Conservation (phyloP, 768 basidiomycete genomes). For the Kwoniella pini region DNA sequence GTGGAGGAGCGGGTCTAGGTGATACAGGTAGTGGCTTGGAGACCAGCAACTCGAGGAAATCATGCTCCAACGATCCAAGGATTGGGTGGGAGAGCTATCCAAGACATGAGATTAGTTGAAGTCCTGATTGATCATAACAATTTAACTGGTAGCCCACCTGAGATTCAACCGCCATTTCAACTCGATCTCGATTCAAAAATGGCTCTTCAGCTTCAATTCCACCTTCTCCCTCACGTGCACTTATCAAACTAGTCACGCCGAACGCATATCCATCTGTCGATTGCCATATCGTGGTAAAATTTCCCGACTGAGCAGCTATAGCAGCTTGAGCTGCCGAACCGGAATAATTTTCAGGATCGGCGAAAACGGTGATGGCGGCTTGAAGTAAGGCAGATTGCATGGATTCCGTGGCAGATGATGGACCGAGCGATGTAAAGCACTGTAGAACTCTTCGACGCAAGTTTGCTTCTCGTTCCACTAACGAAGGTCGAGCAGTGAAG, state of each 20-base stretch:
- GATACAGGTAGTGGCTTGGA: slow-evolving; percentile 33
- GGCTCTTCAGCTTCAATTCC: slow-evolving; percentile 56
- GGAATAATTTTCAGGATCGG: slow-evolving; percentile 73
- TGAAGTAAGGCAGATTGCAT: slow-evolving; percentile 80
- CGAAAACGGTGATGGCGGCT: slow-evolving; percentile 76
- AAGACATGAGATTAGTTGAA: not conserved
- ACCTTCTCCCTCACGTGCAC: slow-evolving; percentile 37
- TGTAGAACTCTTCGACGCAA: slow-evolving; percentile 83
- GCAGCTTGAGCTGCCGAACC: slow-evolving; percentile 82
- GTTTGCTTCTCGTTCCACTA: slow-evolving; percentile 77
- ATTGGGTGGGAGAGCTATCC: slow-evolving; percentile 75
- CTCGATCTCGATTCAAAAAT: slow-evolving; percentile 70
- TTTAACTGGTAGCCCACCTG: slow-evolving; percentile 62
- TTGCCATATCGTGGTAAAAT: slow-evolving; percentile 83
- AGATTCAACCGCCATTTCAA: slow-evolving; percentile 76
- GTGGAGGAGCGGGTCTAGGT: slow-evolving; percentile 70
- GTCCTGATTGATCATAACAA: not conserved
- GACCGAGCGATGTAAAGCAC: slow-evolving; percentile 81
- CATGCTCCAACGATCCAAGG: slow-evolving; percentile 80
- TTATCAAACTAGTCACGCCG: slow-evolving; percentile 70
- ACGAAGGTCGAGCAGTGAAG: slow-evolving; percentile 56
- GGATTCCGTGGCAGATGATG: slow-evolving; percentile 74
- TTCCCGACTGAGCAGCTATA: slow-evolving; percentile 71
- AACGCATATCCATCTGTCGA: slow-evolving; percentile 85
- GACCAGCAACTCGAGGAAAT: slow-evolving; percentile 68